A percentile compares a stretch with the other conserved stretches of the same genome.
These are phyloP conservation scores for Russula compacta DNA, from an alignment of 768 basidiomycete species.

Conservation along the genomic window DNA sequence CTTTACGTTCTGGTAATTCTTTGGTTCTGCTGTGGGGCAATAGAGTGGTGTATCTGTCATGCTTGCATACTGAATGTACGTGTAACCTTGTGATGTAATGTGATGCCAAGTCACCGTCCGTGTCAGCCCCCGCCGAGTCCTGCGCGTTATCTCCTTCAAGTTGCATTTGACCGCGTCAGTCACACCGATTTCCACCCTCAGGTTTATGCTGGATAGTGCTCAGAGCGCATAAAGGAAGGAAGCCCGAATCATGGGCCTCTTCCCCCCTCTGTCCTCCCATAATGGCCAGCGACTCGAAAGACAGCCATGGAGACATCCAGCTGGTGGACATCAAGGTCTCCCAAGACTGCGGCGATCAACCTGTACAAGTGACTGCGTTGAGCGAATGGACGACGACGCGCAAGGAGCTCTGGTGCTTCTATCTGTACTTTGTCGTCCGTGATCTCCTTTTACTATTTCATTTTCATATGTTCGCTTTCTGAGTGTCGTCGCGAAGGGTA, in stretches of 20 bases:
- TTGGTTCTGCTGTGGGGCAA: background rate
- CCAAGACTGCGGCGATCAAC: background rate
- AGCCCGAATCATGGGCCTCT: slow-evolving; percentile 47
- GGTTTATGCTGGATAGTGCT: too few species aligned
- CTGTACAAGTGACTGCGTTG: background rate
- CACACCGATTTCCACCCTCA: too few species aligned
- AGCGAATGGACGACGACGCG: slow-evolving; percentile 20
- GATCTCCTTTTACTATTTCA: background rate
- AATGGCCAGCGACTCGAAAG: slow-evolving; percentile 35
- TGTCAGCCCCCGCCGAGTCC: too few species aligned
- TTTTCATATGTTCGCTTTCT: background rate
- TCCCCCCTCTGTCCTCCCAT: slow-evolving; percentile 82
- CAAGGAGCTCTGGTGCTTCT: slow-evolving; percentile 44
- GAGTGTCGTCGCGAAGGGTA: slow-evolving; percentile 34
- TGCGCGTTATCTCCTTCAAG: too few species aligned
- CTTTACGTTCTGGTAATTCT: background rate
- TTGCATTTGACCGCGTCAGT: too few species aligned
- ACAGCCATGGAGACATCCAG: background rate
- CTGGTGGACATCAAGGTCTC: background rate
- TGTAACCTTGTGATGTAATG: background rate
- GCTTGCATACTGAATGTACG: background rate
- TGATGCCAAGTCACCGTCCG: background rate
- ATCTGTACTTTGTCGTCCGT: slow-evolving; percentile 45
- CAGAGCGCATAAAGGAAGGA: too few species aligned
- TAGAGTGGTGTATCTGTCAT: background rate